These are phyloP conservation scores for Pezicula neosporulosa DNA, from an alignment of 2,329 filamentous ascomycete species.

Conservation along the genomic window DNA sequence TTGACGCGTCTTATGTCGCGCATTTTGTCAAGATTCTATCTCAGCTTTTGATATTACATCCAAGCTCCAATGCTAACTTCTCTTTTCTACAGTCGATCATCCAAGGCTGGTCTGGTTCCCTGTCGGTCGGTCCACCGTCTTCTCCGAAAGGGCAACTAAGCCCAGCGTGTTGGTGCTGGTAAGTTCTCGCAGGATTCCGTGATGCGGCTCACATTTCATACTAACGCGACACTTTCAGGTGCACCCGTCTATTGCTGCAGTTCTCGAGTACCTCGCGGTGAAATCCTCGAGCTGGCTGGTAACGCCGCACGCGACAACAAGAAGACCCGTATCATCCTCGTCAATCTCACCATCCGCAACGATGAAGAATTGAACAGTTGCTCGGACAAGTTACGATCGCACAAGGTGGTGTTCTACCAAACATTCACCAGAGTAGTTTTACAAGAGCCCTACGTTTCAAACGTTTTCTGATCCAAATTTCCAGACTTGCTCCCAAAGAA, in stretches of 20 bases:
- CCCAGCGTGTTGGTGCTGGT: conserved; percentile 98
- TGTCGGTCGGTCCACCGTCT: conserved; percentile 98
- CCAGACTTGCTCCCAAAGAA: conserved; percentile 99
- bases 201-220: conserved; percentile 10
- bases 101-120: conserved; percentile 98
- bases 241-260: conserved; percentile 96
- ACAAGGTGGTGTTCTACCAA: conserved; percentile 94
- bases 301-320: conserved; percentile 99
- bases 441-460: background rate
- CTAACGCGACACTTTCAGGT: conserved; percentile 38
- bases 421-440: conserved; percentile 91
- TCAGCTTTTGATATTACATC: conserved; percentile 25
- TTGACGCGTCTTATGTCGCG: conserved; percentile 36
- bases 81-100: conserved; percentile 71
- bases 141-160: conserved; percentile 98
- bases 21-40: conserved; percentile 2
- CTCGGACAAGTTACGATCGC: conserved; percentile 94
- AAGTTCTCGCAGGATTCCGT: conserved; percentile 27
- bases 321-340: conserved; percentile 99
- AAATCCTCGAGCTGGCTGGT: conserved; percentile 97
- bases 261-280: conserved; percentile 98
- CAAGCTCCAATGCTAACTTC: conserved; percentile 34
- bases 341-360: conserved; percentile 99
- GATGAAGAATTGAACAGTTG: conserved; percentile 99
- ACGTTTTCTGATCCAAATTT: conserved; percentile 18